Evolutionary conservation across 2,329 filamentous ascomycete species (phyloP), one percentile per base, ranked within the genome.

Genomic region (Xylariales sp.): DNA sequence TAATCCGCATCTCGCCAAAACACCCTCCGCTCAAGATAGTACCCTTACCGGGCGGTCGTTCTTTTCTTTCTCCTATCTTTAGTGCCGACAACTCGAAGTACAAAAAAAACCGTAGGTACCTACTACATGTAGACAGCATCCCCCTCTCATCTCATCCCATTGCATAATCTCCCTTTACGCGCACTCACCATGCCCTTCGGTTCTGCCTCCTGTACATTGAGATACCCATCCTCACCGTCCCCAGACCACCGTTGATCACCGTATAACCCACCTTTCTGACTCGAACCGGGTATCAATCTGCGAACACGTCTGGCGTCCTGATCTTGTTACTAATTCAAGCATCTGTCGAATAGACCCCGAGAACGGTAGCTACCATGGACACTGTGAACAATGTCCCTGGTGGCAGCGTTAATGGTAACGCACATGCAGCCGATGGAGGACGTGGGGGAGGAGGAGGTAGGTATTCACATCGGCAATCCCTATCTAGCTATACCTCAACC

Each of bases 391-490:
- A 39, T 43, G 30, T 41, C 12, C 43, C 43, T 28, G 18, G 18
- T 28, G n/a, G 39, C 16, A n/a, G 52, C 5, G 36, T 53, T 30
- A 12, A 18, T 7, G 34, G 9, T 1, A 36, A 14, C 16, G 2
- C 43, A 18, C 6, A 12, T 30, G 34, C 23, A 12, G 46, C 56
- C 54, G 16, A 28, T 46, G 60, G 43, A 23, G 54, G 34, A 41
- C 53, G 30, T 32, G 39, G 18, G 23, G 14, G 41, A 62, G 58
- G 49, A 34, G 64, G 49, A 34, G 64, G 68, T 68, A 59, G n/a
- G 68, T 59, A 9, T 55, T 65, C 41, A 2, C 12, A 41, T 18
- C 3, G 32, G 28, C 28, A 54, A 1, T 18, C 14, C 10, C 30
- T 56, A 23, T 50, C 34, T 45, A 48, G 18, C 32, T 34, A 7